Evolutionary conservation across 441 rosid genomes (phyloP), one percentile per base, ranked within the genome.

Genomic region (Gossypium davidsonii): DNA sequence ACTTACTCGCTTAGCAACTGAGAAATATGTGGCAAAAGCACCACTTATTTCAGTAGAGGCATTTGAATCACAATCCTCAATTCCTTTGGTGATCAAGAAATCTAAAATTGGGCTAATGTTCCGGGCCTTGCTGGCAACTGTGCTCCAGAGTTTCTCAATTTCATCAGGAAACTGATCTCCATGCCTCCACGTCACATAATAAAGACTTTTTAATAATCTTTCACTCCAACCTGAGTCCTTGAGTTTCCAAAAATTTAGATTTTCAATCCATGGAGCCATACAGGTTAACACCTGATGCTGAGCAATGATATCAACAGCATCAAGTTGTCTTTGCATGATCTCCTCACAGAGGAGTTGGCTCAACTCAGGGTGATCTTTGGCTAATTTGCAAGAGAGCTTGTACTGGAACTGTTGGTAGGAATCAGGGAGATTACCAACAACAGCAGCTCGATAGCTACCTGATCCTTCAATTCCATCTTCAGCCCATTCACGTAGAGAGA

Each of bases 191-290:
- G 99, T 96, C 71, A 96, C 99, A 73, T 96, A 96, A 81, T 96
- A 96, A 74, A 96, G 97, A 80, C 68, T 93, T 85, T 96, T 96
- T 37, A 96, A 78, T 80, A 96, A 83, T 77, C 99, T 87, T 73
- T 93, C 98, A 85, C 97, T 89, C 99, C 99, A 96, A 76, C 97
- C 98, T 0, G 99, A 93, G 80, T 96, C 99, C 88, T 91, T 93
- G 74, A 91, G 97, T 85, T 91, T 96, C 98, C 98, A 95, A 82
- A 95, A 91, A 78, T 95, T 91, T 66, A 95, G 97, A 67, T 95
- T 95, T 81, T 95, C 99, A 82, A 96, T 93, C 98, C 99, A 96
- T 61, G 99, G 99, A 83, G 99, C 99, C 99, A 96, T 96, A 82
- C 99, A 96, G 7, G 99, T 96, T 78, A 96, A 84, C 73, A 93